Evolutionary conservation across 2,329 filamentous ascomycete species (phyloP), one percentile per base, ranked within the genome.

Genomic region (Fusarium hostae): DNA sequence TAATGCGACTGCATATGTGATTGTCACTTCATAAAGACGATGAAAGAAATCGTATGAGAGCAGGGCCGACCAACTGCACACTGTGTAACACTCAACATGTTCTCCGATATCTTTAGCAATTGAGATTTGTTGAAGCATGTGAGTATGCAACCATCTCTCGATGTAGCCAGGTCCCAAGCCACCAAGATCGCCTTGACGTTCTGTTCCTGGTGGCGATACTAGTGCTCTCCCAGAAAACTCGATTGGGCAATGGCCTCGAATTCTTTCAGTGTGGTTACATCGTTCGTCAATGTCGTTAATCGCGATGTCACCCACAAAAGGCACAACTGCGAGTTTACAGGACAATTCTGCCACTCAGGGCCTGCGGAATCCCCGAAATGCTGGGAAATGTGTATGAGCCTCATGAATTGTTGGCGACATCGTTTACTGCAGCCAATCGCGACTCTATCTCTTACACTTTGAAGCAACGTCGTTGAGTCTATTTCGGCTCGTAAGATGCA

Each of bases 191-290:
- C 66, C 54, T 59, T 50, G 22, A 48, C 47, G 26, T 73, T 73
- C 54, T 59, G 58, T 73, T 73, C 70, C 66, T 68, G 61, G 70
- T 70, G 58, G 70, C 69, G 39, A 72, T 69, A 50, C 41, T 48
- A 56, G 62, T 45, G 52, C 54, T 37, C 47, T 18, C 41, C 41
- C 43, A 9, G 37, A 22, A 24, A 55, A 35, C 37, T 56, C 40
- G 26, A 72, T 72, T 72, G 70, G 68, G 37, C 55, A 73, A 73
- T 68, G 37, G 56, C 51, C 37, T 63, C 56, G 40, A 39, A 35
- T 41, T 59, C n/a, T 28, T 69, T 32, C 51, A 45, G 66, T 50
- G 58, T 63, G 70, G 70, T 72, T 73, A 68, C 70, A 72, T 72
- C 66, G 70, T 28, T 34, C 22, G 35, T 61, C 35, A 41, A 66